Evolutionary conservation across 805 yeast species (phyloP).

Genomic region (Barnettozyma populi): DNA sequence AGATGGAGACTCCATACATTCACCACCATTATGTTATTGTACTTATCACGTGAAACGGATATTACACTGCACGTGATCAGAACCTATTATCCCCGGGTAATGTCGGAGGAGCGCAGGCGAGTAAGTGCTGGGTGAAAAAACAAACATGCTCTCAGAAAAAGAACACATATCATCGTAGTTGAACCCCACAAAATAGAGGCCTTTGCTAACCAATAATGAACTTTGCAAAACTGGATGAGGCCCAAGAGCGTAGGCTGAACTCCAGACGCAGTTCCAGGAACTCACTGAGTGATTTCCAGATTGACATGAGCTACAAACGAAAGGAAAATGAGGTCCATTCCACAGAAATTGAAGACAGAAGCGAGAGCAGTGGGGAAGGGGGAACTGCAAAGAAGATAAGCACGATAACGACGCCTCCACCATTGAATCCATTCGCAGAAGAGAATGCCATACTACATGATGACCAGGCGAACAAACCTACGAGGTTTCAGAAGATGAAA

Average conservation of each 20-base stretch:
- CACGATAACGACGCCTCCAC: neutral
- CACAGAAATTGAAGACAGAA: neutral
- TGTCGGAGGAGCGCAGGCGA: neutral
- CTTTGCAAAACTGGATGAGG: conserved; percentile 19
- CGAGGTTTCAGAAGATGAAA: conserved; percentile 9
- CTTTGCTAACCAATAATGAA: conserved; percentile 10
- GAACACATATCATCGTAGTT: neutral
- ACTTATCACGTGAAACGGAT: neutral
- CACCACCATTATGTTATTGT: too few species aligned
- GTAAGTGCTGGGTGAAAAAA: neutral
- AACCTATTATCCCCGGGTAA: neutral
- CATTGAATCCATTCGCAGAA: neutral
- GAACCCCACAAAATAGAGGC: neutral
- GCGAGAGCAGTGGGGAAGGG: neutral
- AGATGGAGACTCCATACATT: too few species aligned
- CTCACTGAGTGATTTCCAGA: neutral
- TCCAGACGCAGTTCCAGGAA: neutral
- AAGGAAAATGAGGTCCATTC: neutral
- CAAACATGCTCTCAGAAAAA: neutral
- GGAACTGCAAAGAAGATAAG: neutral
- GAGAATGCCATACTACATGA: neutral
- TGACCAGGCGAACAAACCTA: neutral
- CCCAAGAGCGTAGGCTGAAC: conserved; percentile 1
- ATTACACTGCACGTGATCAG: neutral
- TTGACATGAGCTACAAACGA: neutral